Evolutionary conservation across 257 asterid genomes (phyloP).

Genomic region (Solanum tacnaense): DNA sequence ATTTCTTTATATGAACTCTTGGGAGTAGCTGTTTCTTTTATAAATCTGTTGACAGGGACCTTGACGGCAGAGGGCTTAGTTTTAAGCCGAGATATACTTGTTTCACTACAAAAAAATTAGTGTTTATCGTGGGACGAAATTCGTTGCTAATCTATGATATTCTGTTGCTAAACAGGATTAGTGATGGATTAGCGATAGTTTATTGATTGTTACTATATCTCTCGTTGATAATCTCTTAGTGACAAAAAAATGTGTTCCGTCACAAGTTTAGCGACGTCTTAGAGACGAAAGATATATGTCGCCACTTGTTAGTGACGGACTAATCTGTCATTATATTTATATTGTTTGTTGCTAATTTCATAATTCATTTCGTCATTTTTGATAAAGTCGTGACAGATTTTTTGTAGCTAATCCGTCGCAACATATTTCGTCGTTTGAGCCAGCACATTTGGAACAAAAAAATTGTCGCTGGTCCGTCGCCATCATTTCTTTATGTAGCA

Average conservation of each 20-base stretch:
- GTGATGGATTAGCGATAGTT: too few species aligned
- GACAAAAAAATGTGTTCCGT: background rate
- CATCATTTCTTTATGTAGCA: background rate
- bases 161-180: background rate
- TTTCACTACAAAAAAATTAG: background rate
- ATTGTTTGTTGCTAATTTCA: background rate
- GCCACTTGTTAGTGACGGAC: background rate
- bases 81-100: too few species aligned
- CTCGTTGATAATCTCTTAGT: background rate
- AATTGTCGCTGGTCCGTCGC: background rate
- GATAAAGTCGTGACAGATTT: background rate
- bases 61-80: too few species aligned
- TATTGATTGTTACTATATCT: background rate
- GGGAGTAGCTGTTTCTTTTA: too few species aligned
- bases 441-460: too few species aligned
- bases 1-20: too few species aligned
- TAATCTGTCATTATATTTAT: background rate
- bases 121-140: background rate
- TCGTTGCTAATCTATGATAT: too few species aligned
- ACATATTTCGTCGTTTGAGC: background rate
- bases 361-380: background rate
- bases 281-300: background rate
- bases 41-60: too few species aligned
- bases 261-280: background rate
- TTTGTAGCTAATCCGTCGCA: background rate